Base-by-base conservation (phyloP, 2,329 filamentous ascomycete genomes). In the Claviceps lovelessii region DNA sequence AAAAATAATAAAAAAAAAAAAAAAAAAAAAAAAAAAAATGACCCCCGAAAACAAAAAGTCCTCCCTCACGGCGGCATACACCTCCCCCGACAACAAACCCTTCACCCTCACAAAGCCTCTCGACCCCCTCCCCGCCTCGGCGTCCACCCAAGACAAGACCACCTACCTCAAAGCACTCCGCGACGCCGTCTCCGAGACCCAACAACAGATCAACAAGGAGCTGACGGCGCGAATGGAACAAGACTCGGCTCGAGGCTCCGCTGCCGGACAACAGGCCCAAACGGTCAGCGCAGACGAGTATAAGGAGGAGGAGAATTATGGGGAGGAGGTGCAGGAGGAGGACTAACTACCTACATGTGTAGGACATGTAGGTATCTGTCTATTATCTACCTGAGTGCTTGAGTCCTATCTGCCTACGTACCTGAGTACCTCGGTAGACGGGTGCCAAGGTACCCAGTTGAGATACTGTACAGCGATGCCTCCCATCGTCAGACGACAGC, bases 261-360 rank as follows among this genome's bases (percentile, higher is more conserved):
- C 68, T 0, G 41, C 54, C 0, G 49, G 17, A 31, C 42, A 9
- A 19, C 15, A n/a, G 39, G 23, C 50, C 3, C 63, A 55, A 28
- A 58, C 49, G 41, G 57, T 63, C 56, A 51, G 63, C 56, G 63
- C 73, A 10, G 76, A 81, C 57, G 80, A 84, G 57, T 73, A 68
- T 11, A 76, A 78, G 58, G 81, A 84, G 64, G 86, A 89, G 64
- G 81, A 87, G 62, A 86, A 90, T 65, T 95, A 95, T 65, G 90
- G 89, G 50, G 90, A 95, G 68, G 89, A 95, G 67, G 79, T 83
- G 13, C 82, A 84, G 51, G 84, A 86, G 46, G 84, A 86, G 35
- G 79, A 79, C 39, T 67, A 58, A 33, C 3, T 3, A 9, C 9
- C 31, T 33, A 33, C 23, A 23, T 23, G 3, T 23, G 23, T 23